Base-by-base conservation (phyloP, 768 basidiomycete species). In the Collybia nuda region DNA sequence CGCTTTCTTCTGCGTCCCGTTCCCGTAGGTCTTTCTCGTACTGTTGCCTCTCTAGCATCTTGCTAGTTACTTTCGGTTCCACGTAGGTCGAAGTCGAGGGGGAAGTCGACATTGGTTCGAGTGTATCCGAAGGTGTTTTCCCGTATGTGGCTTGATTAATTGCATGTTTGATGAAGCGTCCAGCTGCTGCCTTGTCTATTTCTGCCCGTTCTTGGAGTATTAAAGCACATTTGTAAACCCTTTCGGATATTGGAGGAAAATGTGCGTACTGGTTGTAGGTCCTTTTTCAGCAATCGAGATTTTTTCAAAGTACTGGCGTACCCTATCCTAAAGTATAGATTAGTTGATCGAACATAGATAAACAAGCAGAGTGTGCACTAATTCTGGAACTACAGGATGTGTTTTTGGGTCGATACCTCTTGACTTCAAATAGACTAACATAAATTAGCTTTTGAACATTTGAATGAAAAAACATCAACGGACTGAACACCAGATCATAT, bases 401-500 rank as follows among this genome's bases (percentile, higher is more conserved):
- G 81, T 81, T 61, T 79, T 86, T 0, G 90, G 90, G 61, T 93
- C 89, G 24, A 92, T 75, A 5, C 91, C 91, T 53, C 78, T 77
- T 23, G 87, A 77, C 68, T 88, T 92, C 37, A 94, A 75, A 64
- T 93, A 93, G 37, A 92, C 91, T 93, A 45, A 1, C 29, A 46
- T 5, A 58, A 39, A 41, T 50, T 11, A 51, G 48, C 47, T 50
- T 51, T 44, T 48, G 8, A 50, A 42, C 36, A 26, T 22, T 44
- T 47, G 26, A 12, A 22, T 28, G 23, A 23, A 50, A 11, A 53
- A 24, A 14, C 24, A 23, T 12, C 15, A 40, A 32, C 85, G 56
- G 55, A 92, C 92, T 85, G 69, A 91, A 92, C n/a, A 92, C 71
- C 8, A 94, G 77, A 65, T 93, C 90, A 61, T 93, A 90, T 2